Evolutionary conservation across 495 filamentous ascomycete genomes (phyloP).

Genomic region (Penicilliopsis zonata): DNA sequence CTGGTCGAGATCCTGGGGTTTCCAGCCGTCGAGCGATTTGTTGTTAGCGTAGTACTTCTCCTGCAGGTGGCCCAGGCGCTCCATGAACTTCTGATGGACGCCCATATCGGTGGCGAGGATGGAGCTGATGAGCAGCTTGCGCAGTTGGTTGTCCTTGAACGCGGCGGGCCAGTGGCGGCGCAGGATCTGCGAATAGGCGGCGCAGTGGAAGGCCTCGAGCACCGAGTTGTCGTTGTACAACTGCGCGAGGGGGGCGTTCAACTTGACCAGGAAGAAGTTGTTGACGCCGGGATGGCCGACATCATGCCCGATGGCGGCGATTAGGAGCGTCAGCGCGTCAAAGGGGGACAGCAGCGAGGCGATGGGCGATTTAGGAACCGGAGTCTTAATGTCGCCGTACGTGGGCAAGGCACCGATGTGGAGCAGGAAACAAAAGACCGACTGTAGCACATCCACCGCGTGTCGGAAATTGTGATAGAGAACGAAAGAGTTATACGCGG

Average conservation of each 20-base stretch:
- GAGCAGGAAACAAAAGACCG: constrained; percentile 83
- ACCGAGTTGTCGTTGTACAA: constrained; percentile 97
- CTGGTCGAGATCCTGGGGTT: constrained; percentile 53
- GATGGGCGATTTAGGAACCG: constrained; percentile 44
- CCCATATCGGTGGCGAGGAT: constrained; percentile 97
- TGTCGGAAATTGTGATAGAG: constrained; percentile 99
- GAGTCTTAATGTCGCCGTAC: constrained; percentile 26
- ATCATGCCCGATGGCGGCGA: constrained; percentile 94
- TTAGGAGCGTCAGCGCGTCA: constrained; percentile 77
- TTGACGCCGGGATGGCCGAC: constrained; percentile 97
- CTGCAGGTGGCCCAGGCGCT: constrained; percentile 63
- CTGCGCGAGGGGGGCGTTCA: constrained; percentile 92
- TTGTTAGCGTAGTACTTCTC: constrained; percentile 55
- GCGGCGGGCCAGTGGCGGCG: constrained; percentile 82
- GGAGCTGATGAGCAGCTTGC: constrained; percentile 84
- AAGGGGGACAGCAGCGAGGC: constrained; percentile 65
- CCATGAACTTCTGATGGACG: constrained; percentile 92
- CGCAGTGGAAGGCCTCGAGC: constrained; percentile 94
- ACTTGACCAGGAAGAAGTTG: constrained; percentile 85
- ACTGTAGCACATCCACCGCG: constrained; percentile 91
- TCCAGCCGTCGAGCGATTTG: constrained; percentile 53
- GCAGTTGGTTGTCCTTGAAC: constrained; percentile 61
- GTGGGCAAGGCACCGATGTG: constrained; percentile 66
- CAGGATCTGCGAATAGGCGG: constrained; percentile 92
- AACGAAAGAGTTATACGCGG: constrained; percentile 87